These are phyloP conservation scores for Coffea eugenioides DNA, from an alignment of 257 asterid genomes.

Conservation along the genomic window DNA sequence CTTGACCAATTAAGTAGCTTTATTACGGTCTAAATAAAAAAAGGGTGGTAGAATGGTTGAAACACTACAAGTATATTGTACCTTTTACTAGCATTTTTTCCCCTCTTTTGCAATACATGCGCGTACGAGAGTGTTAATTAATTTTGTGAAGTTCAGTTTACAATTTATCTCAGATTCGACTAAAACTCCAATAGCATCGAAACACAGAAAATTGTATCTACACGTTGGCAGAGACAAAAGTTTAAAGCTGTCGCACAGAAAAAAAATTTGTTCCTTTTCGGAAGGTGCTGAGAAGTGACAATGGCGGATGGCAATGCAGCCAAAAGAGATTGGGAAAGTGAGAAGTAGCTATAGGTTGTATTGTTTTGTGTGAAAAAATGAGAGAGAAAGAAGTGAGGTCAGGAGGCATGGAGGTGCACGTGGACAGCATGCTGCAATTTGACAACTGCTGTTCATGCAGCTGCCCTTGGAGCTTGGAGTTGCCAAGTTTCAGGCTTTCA, in stretches of 20 bases:
- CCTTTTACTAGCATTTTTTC: too few species aligned
- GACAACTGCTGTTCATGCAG: conserved; percentile 39
- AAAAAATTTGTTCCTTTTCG: neutral
- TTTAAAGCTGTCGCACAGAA: neutral
- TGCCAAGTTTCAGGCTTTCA: conserved; percentile 23
- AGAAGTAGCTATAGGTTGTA: neutral
- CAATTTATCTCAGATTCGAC: too few species aligned
- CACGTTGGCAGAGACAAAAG: too few species aligned
- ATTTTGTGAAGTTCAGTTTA: too few species aligned
- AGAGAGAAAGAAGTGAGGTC: conserved; percentile 7
- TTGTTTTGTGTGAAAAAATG: neutral
- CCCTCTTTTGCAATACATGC: too few species aligned
- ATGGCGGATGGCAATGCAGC: neutral
- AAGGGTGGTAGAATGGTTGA: too few species aligned
- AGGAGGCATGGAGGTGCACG: conserved; percentile 18
- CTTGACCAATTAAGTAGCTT: too few species aligned
- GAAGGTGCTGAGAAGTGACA: neutral
- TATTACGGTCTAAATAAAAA: neutral
- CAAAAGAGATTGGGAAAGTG: conserved; percentile 18
- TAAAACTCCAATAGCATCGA: too few species aligned
- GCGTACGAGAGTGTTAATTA: too few species aligned
- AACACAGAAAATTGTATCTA: too few species aligned
- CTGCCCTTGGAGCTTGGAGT: conserved; percentile 1
- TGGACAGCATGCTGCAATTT: conserved; percentile 16
- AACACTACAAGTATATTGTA: too few species aligned